Conservation (phyloP, 768 basidiomycete species). For the Termitomyces sp. region DNA sequence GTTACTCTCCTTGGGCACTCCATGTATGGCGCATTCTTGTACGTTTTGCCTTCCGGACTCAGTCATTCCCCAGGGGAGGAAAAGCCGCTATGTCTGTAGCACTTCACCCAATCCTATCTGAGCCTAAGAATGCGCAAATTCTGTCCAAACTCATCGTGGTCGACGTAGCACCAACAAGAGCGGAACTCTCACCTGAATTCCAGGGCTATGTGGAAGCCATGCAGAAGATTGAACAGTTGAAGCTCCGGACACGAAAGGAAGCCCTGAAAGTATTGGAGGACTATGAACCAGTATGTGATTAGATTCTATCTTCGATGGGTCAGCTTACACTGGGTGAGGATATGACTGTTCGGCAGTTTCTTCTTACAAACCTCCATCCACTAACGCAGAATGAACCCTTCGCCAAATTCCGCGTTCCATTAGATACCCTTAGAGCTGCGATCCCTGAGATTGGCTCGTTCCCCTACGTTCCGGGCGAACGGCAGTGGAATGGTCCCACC, state of each 20-base stretch:
- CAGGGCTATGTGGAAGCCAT: constrained; percentile 60
- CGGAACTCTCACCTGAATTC: constrained; percentile 54
- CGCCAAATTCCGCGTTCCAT: constrained; percentile 64
- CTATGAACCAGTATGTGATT: constrained; percentile 50
- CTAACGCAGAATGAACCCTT: constrained; percentile 18
- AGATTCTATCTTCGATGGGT: background rate
- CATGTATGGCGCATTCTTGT: constrained; percentile 46
- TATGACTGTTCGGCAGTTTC: constrained; percentile 61
- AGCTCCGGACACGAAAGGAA: constrained; percentile 52
- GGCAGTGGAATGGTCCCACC: constrained; percentile 45
- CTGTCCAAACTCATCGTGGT: constrained; percentile 60
- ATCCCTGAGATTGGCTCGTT: constrained; percentile 70
- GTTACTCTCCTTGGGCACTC: constrained; percentile 81
- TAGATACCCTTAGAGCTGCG: constrained; percentile 51
- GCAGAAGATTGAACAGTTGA: constrained; percentile 52
- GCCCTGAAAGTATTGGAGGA: constrained; percentile 58
- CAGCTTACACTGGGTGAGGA: constrained; percentile 38
- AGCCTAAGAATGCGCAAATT: constrained; percentile 18
- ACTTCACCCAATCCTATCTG: constrained; percentile 34
- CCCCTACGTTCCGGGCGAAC: constrained; percentile 56
- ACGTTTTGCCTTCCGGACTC: background rate
- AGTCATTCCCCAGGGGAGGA: constrained; percentile 54
- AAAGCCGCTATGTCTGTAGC: constrained; percentile 72
- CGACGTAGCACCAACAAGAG: constrained; percentile 68
- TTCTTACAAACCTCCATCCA: constrained; percentile 70